These are phyloP conservation scores for Kondoa malvinella DNA, from an alignment of 768 basidiomycete genomes.

Conservation along the genomic window DNA sequence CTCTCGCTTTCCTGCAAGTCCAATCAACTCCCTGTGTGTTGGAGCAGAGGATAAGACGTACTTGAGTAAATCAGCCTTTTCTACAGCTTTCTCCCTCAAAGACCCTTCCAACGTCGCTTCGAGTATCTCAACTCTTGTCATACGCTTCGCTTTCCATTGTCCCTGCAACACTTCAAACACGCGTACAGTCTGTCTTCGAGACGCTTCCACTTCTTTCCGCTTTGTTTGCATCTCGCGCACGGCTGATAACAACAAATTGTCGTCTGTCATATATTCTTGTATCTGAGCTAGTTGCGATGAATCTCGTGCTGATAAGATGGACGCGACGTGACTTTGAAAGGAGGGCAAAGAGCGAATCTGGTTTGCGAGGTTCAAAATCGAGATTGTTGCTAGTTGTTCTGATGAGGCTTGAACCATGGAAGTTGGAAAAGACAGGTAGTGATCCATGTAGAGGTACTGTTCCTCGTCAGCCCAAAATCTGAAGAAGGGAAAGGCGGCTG, in stretches of 20 bases:
- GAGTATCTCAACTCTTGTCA: constrained; percentile 1
- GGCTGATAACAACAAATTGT: too few relatives aligned
- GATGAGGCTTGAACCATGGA: not conserved
- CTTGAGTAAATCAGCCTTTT: constrained; percentile 1
- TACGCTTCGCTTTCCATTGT: constrained; percentile 5
- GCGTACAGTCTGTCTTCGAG: not conserved
- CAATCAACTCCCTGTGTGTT: not conserved
- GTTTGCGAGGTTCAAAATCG: too few relatives aligned
- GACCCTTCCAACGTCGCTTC: constrained; percentile 8
- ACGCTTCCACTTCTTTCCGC: too few relatives aligned
- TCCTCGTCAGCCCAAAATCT: too few relatives aligned
- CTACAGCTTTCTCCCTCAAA: not conserved
- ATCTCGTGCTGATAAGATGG: not conserved
- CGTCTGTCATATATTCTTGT: too few relatives aligned
- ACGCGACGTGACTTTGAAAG: too few relatives aligned
- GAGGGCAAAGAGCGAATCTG: not conserved
- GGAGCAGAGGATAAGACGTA: not conserved
- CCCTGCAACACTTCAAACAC: constrained; percentile 7
- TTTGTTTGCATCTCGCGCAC: too few relatives aligned
- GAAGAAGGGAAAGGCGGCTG: too few relatives aligned
- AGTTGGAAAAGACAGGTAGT: not conserved
- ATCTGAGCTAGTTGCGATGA: not conserved
- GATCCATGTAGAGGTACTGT: not conserved
- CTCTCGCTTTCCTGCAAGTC: constrained; percentile 8
- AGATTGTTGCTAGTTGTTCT: too few relatives aligned